Base-by-base conservation (phyloP, 768 basidiomycete species). In the Amanita rimosa region DNA sequence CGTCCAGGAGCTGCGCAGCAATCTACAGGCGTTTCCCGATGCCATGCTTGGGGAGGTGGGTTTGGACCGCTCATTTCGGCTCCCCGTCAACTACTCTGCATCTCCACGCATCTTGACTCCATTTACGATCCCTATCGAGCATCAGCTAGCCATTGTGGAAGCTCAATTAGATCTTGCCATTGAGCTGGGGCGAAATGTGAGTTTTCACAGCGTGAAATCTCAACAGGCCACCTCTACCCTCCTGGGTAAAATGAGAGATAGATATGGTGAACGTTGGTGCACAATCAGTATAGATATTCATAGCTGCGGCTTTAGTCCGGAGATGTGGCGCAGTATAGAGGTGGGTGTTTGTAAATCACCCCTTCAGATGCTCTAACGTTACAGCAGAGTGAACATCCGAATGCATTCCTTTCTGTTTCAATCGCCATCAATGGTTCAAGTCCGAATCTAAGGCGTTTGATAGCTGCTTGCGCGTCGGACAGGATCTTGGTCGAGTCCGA, bases 1-100 rank as follows among this genome's bases (percentile, higher is more conserved):
- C 29, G 62, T 95, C 14, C 53, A 59, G 7, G 75, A 79, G 21
- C 62, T 97, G 44, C 76, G 79, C 42, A 51, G 54, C 6, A 75
- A 85, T 60, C 72, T 97, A 13, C 53, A 55, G n/a, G 60, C 62
- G 1, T 82, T 82, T 55, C 79, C 86, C 2, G 59, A 67, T 35
- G 83, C 89, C 9, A 85, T 96, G 79, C 67, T 99, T 1, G 95
- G 95, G 35, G 95, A 99, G 66, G 83, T 98, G 5, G 95, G 95
- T 2, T 64, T 99, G 33, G 95, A 99, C 64, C 79, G 85, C 21
- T 69, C 72, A 13, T 86, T 85, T 56, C 81, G 86, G 24, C 71
- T 95, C 19, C 83, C 90, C 0, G 72, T 73, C 53, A 68, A 78
- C 46, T 75, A 72, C 21, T 65, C 65, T 13, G 67, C 72, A 11